Conservation (phyloP, 2,329 filamentous ascomycete species). For the Biscogniauxia sp. region DNA sequence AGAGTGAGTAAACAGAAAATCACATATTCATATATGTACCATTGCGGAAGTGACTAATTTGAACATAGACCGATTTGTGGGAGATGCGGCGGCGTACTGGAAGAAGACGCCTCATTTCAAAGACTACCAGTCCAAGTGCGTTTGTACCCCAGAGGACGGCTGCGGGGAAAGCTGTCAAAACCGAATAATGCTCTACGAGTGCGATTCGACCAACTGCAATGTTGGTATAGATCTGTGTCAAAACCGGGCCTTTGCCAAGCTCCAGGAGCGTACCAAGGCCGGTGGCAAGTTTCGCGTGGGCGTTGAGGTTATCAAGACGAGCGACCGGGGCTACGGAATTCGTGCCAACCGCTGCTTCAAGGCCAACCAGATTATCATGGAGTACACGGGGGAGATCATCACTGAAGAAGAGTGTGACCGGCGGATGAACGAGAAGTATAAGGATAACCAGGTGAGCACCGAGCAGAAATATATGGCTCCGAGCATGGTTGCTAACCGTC, state of each 20-base stretch:
- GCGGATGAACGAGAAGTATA: conserved; percentile 91
- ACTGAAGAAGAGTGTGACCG: conserved; percentile 90
- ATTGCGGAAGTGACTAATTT: conserved; percentile 28
- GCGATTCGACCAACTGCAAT: conserved; percentile 85
- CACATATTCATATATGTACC: neutral
- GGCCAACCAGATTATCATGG: conserved; percentile 93
- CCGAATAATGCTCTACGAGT: conserved; percentile 95
- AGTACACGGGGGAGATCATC: conserved; percentile 97
- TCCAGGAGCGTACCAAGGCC: conserved; percentile 70
- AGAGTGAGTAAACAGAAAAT: conserved; percentile 59
- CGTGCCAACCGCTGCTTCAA: conserved; percentile 85
- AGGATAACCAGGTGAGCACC: conserved; percentile 76
- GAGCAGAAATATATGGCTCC: conserved; percentile 6
- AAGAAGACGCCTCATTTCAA: conserved; percentile 73
- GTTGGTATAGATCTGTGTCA: conserved; percentile 70
- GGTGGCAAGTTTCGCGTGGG: conserved; percentile 88
- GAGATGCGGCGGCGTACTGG: conserved; percentile 77
- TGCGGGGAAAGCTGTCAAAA: conserved; percentile 93
- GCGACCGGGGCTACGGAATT: conserved; percentile 85
- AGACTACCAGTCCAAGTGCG: conserved; percentile 73
- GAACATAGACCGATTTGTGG: conserved; percentile 79
- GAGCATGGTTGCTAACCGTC: conserved; percentile 8
- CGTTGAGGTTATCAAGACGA: conserved; percentile 91
- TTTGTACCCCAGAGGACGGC: conserved; percentile 73
- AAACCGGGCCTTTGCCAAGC: conserved; percentile 83